A percentile compares a stretch with the other conserved stretches of the same genome.
phyloP scores from a whole-genome alignment of 306 rosid genomes.

The Medicago lupulina region DNA sequence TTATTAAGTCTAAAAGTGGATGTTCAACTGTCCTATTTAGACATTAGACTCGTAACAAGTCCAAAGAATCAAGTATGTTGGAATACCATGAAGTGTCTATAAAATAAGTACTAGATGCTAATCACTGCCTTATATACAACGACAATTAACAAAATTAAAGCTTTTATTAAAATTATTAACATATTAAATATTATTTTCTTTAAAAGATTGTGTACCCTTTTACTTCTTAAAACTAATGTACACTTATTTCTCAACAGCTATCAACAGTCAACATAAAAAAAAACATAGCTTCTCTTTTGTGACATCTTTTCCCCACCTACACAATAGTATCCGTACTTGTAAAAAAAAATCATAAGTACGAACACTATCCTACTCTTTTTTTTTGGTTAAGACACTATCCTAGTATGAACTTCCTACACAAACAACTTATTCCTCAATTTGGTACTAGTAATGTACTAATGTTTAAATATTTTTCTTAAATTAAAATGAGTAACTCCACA shows the following conservation, averaged over 20 bases:
- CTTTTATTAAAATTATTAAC: neutral
- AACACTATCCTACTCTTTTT: neutral
- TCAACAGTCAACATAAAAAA: neutral
- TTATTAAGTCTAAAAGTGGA: too few species aligned
- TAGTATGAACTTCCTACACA: neutral
- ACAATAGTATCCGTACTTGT: slow-evolving; percentile 2
- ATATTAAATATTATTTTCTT: neutral
- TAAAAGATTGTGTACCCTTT: neutral
- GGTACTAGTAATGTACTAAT: neutral
- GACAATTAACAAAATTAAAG: neutral
- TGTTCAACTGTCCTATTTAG: too few species aligned
- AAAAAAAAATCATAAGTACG: slow-evolving; percentile 20
- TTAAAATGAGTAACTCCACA: slow-evolving; percentile 70
- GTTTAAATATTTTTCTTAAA: neutral
- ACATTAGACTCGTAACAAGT: neutral
- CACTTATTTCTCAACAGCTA: neutral
- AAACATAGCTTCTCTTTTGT: too few species aligned
- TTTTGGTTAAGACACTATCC: neutral
- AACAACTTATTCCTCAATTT: slow-evolving; percentile 1
- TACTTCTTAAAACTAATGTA: neutral
- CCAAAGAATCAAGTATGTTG: neutral
- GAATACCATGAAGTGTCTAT: neutral
- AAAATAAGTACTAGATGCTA: neutral
- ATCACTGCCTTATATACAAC: neutral
- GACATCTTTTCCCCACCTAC: neutral